Conservation (phyloP, 345 rosid genomes). For the Aquilaria malaccensis region DNA sequence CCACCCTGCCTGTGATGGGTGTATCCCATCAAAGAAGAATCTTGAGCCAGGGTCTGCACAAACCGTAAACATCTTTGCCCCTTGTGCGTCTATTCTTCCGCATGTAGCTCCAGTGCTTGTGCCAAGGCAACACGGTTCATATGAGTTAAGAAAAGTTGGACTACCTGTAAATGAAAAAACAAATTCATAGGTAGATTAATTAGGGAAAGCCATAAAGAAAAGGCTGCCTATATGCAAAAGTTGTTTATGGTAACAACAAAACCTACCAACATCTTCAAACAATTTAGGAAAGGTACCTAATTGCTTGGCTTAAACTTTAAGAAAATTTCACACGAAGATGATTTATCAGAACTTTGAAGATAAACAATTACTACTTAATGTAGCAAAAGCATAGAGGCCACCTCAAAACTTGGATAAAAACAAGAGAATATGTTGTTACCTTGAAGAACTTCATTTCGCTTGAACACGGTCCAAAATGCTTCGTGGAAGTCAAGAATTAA, state of each 20-base stretch:
- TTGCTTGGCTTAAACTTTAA: no score
- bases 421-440: no score
- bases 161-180: constrained; percentile 15
- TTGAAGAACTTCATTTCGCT: constrained; percentile 14
- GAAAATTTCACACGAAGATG: no score
- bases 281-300: no score
- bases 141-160: constrained; percentile 37
- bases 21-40: constrained; percentile 62
- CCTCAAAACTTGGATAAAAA: no score
- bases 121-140: constrained; percentile 57
- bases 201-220: neutral
- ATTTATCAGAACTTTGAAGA: no score
- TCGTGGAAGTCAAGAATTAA: constrained; percentile 32
- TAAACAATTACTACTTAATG: no score
- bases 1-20: constrained; percentile 60
- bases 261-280: no score
- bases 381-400: no score
- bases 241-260: neutral
- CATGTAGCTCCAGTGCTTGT: constrained; percentile 20
- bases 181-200: neutral
- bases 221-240: neutral
- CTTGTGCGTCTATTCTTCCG: constrained; percentile 30
- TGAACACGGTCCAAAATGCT: constrained; percentile 25
- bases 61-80: constrained; percentile 30
- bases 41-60: constrained; percentile 44